phyloP scores from a whole-genome alignment of 805 yeast species.

The Cyberlindnera mississippiensis region DNA sequence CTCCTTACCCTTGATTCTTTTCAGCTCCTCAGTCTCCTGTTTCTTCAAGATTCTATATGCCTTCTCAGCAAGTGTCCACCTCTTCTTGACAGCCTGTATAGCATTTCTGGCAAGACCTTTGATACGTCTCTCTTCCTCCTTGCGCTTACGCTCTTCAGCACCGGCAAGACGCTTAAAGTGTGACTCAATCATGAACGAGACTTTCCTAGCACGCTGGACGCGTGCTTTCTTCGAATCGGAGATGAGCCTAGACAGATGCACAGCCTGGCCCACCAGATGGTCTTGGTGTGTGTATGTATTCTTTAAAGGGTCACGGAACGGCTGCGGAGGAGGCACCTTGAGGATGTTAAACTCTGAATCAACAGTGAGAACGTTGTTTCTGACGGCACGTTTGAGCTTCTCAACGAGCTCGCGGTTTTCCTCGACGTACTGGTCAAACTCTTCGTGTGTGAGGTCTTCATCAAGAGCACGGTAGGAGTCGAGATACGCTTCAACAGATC shows the following conservation, averaged over 20 bases:
- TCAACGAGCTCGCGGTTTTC: constrained; percentile 46
- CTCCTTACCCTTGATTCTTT: constrained; percentile 77
- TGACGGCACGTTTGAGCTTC: constrained; percentile 45
- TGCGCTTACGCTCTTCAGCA: constrained; percentile 77
- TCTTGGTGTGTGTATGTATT: constrained; percentile 57
- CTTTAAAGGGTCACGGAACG: constrained; percentile 45
- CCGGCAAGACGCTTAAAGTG: constrained; percentile 85
- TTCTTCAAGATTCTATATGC: constrained; percentile 71
- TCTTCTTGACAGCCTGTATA: constrained; percentile 77
- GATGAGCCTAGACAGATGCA: constrained; percentile 64
- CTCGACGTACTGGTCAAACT: constrained; percentile 52
- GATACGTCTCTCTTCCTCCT: constrained; percentile 70
- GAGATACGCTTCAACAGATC: constrained; percentile 41
- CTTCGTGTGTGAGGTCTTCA: constrained; percentile 58
- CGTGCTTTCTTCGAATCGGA: constrained; percentile 62
- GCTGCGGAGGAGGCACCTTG: constrained; percentile 39
- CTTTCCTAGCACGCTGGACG: constrained; percentile 61
- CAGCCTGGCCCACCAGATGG: constrained; percentile 71
- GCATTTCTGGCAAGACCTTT: constrained; percentile 74
- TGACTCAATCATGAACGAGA: constrained; percentile 78
- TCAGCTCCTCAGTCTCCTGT: constrained; percentile 73
- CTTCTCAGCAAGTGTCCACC: constrained; percentile 88
- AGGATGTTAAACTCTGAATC: constrained; percentile 38
- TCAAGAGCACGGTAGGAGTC: constrained; percentile 55
- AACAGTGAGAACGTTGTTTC: constrained; percentile 40